Evolutionary conservation across 202 grass and related monocot species (phyloP), one percentile per base, ranked within the genome.

Genomic region (Bolboschoenoplectus hybrid): DNA sequence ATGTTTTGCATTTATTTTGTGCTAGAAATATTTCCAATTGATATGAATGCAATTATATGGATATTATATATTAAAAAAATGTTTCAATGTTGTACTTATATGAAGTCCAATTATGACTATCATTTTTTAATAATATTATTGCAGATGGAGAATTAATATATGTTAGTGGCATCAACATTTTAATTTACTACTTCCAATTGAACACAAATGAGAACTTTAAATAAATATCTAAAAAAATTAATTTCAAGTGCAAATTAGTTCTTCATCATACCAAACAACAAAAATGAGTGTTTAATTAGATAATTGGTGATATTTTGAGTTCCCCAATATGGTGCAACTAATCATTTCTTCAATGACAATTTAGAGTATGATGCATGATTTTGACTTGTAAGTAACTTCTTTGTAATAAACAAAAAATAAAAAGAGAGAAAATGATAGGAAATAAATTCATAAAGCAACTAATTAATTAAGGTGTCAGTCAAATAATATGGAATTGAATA

Each of bases 321-420:
- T 64, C 8, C 9, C 26, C 7, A 64, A 64, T 9, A 26, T 6
- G 62, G 62, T 64, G 26, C 10, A 6, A 41, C 36, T 6, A 16
- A 41, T 68, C 65, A 9, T 12, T 49, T 74, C 19, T 26, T 44
- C 17, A 4, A 49, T 49, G 45, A 32, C 2, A 45, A 17, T 73
- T 49, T 49, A 20, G 69, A 49, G 69, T 73, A 49, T 1, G 47
- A 52, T 9, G 13, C 71, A 74, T 46, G 71, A 61, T 32, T 52
- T 74, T 74, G 71, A 52, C 71, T 26, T 74, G 34, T 2, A 67
- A 26, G 35, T 67, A 6, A 67, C 62, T 64, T 71, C 41, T 71
- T 67, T 46, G 17, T 45, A 45, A 47, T 49, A 50, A 50, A 74
- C 8, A 74, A 74, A 34, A 50, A 46, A 50, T 32, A 11, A 74